phyloP scores from a whole-genome alignment of 148 eudicot genomes.

The Dianthus caryophyllus region DNA sequence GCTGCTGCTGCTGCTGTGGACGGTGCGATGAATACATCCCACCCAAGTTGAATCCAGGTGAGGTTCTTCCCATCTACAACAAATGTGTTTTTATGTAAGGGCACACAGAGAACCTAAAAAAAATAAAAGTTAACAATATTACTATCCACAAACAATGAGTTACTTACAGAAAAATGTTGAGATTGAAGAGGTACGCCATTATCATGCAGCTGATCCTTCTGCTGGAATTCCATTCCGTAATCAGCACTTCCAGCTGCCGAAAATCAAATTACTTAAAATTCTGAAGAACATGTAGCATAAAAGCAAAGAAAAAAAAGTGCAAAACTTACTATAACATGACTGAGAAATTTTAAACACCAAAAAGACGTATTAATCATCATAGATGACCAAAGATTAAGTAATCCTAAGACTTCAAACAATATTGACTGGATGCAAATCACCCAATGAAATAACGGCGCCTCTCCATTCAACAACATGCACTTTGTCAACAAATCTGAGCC shows the following conservation, averaged over 20 bases:
- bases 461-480: background rate
- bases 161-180: slow-evolving; percentile 72
- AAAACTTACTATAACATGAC: background rate
- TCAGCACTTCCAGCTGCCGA: slow-evolving; percentile 75
- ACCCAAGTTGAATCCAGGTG: slow-evolving; percentile 84
- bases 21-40: slow-evolving; percentile 77
- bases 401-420: background rate
- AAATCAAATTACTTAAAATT: background rate
- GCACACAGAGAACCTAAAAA: background rate
- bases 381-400: background rate
- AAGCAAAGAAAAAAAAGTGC: no score
- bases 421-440: background rate
- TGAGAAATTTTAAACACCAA: background rate
- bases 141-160: slow-evolving; percentile 12
- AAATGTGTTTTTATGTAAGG: slow-evolving; percentile 16
- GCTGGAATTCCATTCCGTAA: slow-evolving; percentile 76
- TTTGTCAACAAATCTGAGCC: background rate
- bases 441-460: background rate
- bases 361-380: background rate
- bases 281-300: background rate
- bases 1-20: slow-evolving; percentile 53
- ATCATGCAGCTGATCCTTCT: slow-evolving; percentile 88
- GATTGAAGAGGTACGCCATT: slow-evolving; percentile 38
- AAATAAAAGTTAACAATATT: background rate
- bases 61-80: slow-evolving; percentile 81